Base-by-base conservation (phyloP, 192 early-diverging fungal genomes). In the Coemansia sp. region DNA sequence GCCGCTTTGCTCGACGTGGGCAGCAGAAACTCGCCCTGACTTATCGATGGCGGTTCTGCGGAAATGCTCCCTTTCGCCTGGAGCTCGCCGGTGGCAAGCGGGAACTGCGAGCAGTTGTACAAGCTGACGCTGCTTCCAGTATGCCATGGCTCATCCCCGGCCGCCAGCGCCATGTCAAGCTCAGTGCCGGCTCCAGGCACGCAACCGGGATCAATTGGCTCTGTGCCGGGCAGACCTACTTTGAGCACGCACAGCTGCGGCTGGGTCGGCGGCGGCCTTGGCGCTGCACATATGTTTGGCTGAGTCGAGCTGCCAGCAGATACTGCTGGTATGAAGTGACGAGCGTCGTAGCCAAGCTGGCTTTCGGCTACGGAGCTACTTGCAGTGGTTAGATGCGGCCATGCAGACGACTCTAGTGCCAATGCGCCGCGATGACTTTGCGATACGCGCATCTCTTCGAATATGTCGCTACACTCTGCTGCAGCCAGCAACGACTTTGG, bases 401-500 rank as follows among this genome's bases (percentile, higher is more conserved):
- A 15, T 11, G 51, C 6, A 54, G 12, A 2, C 17, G 27, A 15
- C 27, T 54, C 51, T 54, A n/a, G 51, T 14, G 19, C 40, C 0
- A 24, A 25, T 4, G 20, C 5, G 20, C 4, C 62, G 14, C 19
- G 22, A 47, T 35, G 36, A 35, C 47, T 63, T 20, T 22, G 60
- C 27, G 36, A 39, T 14, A 37, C 37, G 14, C 45, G 58, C 14
- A 53, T 38, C 59, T 80, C 71, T 17, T 57, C 65, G 24, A 74
- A 36, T 17, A 82, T 74, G 15, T 80, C 77, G 27, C 51, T 65
- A 36, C 71, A 84, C 47, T 84, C 83, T 17, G 76, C 74, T 19
- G 77, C 74, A 3, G 76, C 67, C 40, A 84, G 69, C 41, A 84
- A n/a, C 17, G 83, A 84, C 56, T 72, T 80, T 24, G 77, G 70